These are phyloP conservation scores for Pestalotiopsis sp. DNA, from an alignment of 2,329 filamentous ascomycete genomes.

Conservation along the genomic window DNA sequence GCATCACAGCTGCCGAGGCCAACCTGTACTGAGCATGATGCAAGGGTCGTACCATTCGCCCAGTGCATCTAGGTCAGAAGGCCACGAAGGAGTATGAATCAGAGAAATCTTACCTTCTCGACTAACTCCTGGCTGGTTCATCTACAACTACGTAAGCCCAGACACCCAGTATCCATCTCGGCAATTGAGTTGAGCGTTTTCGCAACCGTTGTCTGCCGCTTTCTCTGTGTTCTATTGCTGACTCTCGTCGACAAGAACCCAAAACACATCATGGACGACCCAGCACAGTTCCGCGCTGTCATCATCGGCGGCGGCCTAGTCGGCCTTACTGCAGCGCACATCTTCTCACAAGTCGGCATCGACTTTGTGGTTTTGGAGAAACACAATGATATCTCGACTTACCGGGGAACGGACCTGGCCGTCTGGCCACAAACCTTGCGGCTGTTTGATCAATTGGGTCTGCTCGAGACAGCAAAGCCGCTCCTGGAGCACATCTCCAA, in stretches of 20 bases:
- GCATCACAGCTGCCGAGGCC: too few species aligned
- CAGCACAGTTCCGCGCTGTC: conserved; percentile 17
- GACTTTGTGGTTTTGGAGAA: conserved; percentile 37
- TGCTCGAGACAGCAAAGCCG: background rate
- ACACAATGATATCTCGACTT: background rate
- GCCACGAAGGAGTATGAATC: too few species aligned
- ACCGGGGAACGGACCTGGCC: background rate
- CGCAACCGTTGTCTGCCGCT: too few species aligned
- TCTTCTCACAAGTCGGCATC: conserved; percentile 27
- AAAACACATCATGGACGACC: background rate
- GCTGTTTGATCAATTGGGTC: background rate
- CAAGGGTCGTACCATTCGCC: too few species aligned
- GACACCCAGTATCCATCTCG: too few species aligned
- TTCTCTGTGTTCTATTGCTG: background rate
- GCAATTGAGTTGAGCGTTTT: too few species aligned
- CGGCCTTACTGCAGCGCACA: conserved; percentile 26
- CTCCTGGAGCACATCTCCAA: background rate
- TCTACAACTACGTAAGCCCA: too few species aligned
- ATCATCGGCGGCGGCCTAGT: conserved; percentile 26
- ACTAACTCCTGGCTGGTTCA: too few species aligned
- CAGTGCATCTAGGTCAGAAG: too few species aligned
- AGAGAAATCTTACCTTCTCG: too few species aligned
- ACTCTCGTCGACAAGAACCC: background rate
- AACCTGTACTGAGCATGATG: too few species aligned
- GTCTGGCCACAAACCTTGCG: conserved; percentile 6